Conservation (phyloP, 495 filamentous ascomycete species). For the Daldinia childiae region DNA sequence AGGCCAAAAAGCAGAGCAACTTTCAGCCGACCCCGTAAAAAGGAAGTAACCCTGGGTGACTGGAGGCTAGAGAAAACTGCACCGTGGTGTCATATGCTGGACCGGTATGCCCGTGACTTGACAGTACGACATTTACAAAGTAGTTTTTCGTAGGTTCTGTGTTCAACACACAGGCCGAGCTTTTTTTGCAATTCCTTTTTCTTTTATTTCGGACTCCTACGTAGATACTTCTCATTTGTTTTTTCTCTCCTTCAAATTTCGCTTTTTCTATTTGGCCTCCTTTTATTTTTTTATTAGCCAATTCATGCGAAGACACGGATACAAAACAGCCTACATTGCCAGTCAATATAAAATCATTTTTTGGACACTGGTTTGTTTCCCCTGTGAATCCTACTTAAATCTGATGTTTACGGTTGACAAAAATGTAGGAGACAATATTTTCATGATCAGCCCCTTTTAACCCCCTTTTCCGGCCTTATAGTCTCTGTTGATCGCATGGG, state of each 20-base stretch:
- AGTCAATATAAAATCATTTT: background rate
- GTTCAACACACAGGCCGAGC: background rate
- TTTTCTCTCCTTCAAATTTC: background rate
- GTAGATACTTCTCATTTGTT: background rate
- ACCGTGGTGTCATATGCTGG: slow-evolving; percentile 2
- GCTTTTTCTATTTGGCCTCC: background rate
- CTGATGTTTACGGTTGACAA: too few species aligned
- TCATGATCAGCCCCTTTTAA: too few species aligned
- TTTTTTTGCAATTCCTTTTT: background rate
- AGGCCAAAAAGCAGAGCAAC: background rate
- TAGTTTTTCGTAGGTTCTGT: background rate
- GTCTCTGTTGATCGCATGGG: too few species aligned
- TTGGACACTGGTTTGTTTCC: too few species aligned
- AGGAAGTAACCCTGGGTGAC: slow-evolving; percentile 2
- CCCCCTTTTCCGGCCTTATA: too few species aligned
- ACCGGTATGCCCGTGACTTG: slow-evolving; percentile 3
- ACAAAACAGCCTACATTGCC: background rate
- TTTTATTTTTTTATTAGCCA: too few species aligned
- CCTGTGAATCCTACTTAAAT: background rate
- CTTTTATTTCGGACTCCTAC: background rate
- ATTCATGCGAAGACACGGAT: too few species aligned
- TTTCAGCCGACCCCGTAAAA: slow-evolving; percentile 2
- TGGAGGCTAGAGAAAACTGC: slow-evolving; percentile 1
- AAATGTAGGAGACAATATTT: too few species aligned
- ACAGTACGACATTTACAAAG: background rate